Base-by-base conservation (phyloP, 2,329 filamentous ascomycete species). In the Tympanopsis confertula region DNA sequence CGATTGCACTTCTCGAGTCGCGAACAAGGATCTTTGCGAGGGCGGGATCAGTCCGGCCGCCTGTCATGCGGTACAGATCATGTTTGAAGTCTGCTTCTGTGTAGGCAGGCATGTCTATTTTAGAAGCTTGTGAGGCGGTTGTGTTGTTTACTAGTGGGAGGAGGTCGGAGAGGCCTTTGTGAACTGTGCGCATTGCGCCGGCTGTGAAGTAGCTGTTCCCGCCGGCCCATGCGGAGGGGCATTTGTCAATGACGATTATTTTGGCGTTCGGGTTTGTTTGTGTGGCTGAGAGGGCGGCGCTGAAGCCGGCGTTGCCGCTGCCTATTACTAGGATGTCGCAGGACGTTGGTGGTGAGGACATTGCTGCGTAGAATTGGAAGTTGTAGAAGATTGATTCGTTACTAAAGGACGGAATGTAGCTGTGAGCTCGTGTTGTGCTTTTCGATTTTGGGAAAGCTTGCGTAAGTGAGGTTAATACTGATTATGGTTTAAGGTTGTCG, bases 191-290 rank as follows among this genome's bases (percentile, higher is more conserved):
- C 49, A 70, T 78, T 2, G 74, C 76, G 1, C 74, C 78, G 0
- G 78, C 77, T 0, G 77, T 81, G 56, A 80, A 82, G 48, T 69
- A 79, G 1, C 66, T 65, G 48, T 82, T 82, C 1, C 77, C 77
- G 12, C 77, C 78, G 0, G 67, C 71, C 69, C 74, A 78, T 4
- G 62, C 53, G 38, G 65, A 48, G 0, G 75, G 74, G 30, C 67
- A 69, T 51, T 74, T 78, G 46, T 82, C 77, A 38, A 82, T 62
- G 13, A 81, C 50, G 1, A 77, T 47, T 3, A 80, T 66, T 0
- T 52, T 46, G 7, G 22, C 7, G 22, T 26, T 26, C 22, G 7
- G 7, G n/a, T 26, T 26, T 36, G 57, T 47, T 42, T 76, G 54
- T 1, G 62, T 61, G 3, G 77, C 74, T 1, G 74, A 68, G 5